Evolutionary conservation across 371 early-diverging fungal species (phyloP).

Genomic region (Chytridium lagenaria): DNA sequence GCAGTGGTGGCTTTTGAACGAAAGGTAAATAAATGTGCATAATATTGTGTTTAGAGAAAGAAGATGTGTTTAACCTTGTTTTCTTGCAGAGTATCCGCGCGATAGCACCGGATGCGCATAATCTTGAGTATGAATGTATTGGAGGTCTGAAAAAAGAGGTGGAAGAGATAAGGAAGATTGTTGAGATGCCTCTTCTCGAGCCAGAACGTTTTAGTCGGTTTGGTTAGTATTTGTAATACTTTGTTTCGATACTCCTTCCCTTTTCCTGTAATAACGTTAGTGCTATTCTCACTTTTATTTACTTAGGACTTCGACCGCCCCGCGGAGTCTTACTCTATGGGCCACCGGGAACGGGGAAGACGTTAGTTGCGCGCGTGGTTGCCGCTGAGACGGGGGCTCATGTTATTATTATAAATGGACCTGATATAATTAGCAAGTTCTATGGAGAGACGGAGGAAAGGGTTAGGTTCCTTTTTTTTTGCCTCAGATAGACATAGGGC

Average conservation of each 20-base stretch:
- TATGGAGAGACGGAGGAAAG: slow-evolving; percentile 96
- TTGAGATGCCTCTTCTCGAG: slow-evolving; percentile 82
- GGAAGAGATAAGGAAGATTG: slow-evolving; percentile 77
- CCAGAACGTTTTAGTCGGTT: slow-evolving; percentile 75
- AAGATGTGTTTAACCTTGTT: background rate
- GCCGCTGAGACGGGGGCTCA: slow-evolving; percentile 83
- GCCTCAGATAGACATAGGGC: too few species aligned
- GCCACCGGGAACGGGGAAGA: slow-evolving; percentile 99
- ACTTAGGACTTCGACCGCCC: slow-evolving; percentile 76
- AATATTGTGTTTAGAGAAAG: background rate
- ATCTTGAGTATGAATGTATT: slow-evolving; percentile 32
- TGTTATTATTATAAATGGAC: slow-evolving; percentile 90
- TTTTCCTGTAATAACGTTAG: too few species aligned
- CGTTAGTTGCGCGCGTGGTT: slow-evolving; percentile 90
- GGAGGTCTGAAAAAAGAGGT: slow-evolving; percentile 81
- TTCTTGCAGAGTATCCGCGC: background rate
- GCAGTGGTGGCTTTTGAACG: slow-evolving; percentile 1
- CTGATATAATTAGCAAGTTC: slow-evolving; percentile 94
- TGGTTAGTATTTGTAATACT: slow-evolving; percentile 35
- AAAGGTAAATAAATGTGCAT: background rate
- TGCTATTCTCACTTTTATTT: background rate
- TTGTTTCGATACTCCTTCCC: slow-evolving; percentile 9
- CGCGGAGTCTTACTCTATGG: slow-evolving; percentile 78
- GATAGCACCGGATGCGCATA: background rate
- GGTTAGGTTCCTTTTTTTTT: slow-evolving; percentile 51